phyloP scores from a whole-genome alignment of 345 rosid genomes.

The Euphorbia lathyris region DNA sequence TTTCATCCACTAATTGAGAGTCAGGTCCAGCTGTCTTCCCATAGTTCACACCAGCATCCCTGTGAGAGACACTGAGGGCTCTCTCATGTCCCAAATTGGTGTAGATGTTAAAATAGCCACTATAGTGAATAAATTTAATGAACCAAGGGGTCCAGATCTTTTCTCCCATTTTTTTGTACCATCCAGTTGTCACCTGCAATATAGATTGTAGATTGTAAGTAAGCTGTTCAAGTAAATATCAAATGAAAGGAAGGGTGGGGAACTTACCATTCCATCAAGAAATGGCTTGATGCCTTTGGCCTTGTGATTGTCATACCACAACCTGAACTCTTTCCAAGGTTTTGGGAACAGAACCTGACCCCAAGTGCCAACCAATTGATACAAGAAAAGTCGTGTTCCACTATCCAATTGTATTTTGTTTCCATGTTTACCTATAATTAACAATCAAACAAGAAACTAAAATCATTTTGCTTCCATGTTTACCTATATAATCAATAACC shows the following conservation, averaged over 20 bases:
- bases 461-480: conserved; percentile 66
- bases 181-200: conserved; percentile 73
- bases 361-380: conserved; percentile 96
- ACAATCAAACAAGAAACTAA: conserved; percentile 17
- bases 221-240: neutral
- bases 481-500: conserved; percentile 44
- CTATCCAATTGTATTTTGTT: conserved; percentile 57
- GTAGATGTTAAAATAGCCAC: conserved; percentile 83
- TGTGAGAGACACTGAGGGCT: conserved; percentile 86
- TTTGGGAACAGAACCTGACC: conserved; percentile 96
- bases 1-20: conserved; percentile 57
- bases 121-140: conserved; percentile 73
- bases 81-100: conserved; percentile 62
- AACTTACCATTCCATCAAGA: conserved; percentile 86
- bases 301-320: conserved; percentile 88
- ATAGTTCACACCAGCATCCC: conserved; percentile 94
- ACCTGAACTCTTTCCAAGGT: conserved; percentile 95
- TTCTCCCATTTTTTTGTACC: conserved; percentile 93
- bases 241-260: neutral
- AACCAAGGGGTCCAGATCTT: conserved; percentile 99
- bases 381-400: conserved; percentile 60
- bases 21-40: conserved; percentile 85
- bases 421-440: conserved; percentile 74
- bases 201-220: conserved; percentile 11
- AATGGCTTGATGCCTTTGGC: conserved; percentile 72